Conservation (phyloP, 2,329 filamentous ascomycete species). For the Zymoseptoria pseudotritici region DNA sequence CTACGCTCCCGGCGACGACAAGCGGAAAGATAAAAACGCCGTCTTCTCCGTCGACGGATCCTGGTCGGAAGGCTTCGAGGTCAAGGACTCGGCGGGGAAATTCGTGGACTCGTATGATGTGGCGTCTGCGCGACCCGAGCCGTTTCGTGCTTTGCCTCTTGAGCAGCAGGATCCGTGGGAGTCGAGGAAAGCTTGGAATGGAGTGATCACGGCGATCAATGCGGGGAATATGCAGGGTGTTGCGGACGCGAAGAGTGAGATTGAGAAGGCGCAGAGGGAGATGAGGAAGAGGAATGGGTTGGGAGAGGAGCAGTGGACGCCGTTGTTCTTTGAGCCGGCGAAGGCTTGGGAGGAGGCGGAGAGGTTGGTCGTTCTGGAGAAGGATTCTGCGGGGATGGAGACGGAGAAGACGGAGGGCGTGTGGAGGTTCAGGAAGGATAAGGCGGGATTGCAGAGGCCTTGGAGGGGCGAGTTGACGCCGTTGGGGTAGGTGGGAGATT, state of each 20-base stretch:
- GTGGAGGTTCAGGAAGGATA: slow-evolving; percentile 57
- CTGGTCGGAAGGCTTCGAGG: slow-evolving; percentile 36
- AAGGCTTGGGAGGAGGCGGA: slow-evolving; percentile 22
- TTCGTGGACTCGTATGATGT: slow-evolving; percentile 33
- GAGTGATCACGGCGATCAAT: slow-evolving; percentile 33
- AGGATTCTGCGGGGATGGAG: slow-evolving; percentile 40
- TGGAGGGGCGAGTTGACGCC: slow-evolving; percentile 26
- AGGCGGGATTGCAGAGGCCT: slow-evolving; percentile 23
- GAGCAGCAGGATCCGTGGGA: slow-evolving; percentile 41
- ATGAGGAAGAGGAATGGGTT: slow-evolving; percentile 35
- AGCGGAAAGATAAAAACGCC: slow-evolving; percentile 14
- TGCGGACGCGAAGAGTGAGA: slow-evolving; percentile 22
- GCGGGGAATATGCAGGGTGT: slow-evolving; percentile 38
- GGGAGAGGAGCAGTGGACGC: slow-evolving; percentile 32
- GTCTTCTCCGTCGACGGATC: slow-evolving; percentile 35
- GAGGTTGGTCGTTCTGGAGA: slow-evolving; percentile 17
- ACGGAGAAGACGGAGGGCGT: slow-evolving; percentile 58
- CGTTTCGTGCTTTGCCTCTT: slow-evolving; percentile 24
- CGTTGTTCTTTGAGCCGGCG: slow-evolving; percentile 35
- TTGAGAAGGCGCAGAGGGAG: slow-evolving; percentile 33
- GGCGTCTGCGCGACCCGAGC: slow-evolving; percentile 14
- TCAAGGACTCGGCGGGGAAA: slow-evolving; percentile 30
- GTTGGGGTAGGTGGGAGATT: slow-evolving; percentile 12
- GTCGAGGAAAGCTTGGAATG: slow-evolving; percentile 37
- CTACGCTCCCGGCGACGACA: slow-evolving; percentile 27